Conservation (phyloP, 2,329 filamentous ascomycete species). For the Cytospora piceicola region DNA sequence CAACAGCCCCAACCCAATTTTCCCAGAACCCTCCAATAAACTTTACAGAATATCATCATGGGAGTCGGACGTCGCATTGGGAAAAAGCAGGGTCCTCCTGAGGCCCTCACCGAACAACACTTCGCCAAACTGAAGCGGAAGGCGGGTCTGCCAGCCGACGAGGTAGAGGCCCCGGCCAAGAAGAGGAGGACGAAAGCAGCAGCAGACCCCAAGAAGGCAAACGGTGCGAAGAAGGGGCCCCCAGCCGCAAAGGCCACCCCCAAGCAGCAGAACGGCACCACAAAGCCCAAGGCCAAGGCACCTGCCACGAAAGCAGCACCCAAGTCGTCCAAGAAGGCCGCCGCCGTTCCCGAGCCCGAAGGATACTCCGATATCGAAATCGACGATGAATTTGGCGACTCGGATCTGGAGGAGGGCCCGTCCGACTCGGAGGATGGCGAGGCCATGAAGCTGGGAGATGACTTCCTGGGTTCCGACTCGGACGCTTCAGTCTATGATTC, state of each 20-base stretch:
- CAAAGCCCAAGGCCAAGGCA: constrained; percentile 42
- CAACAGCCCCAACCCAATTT: background rate
- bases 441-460: constrained; percentile 52
- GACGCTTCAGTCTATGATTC: constrained; percentile 71
- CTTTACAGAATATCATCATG: constrained; percentile 61
- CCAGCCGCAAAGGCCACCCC: constrained; percentile 35
- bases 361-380: constrained; percentile 50
- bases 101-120: constrained; percentile 78
- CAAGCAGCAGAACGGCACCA: constrained; percentile 41
- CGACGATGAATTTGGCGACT: constrained; percentile 44
- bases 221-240: constrained; percentile 37
- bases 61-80: constrained; percentile 82
- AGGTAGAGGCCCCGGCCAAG: constrained; percentile 65
- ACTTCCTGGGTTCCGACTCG: constrained; percentile 62
- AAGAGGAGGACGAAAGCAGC: constrained; percentile 51
- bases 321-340: constrained; percentile 44
- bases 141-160: constrained; percentile 68
- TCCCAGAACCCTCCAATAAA: constrained; percentile 30
- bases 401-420: constrained; percentile 50
- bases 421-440: constrained; percentile 48
- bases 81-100: constrained; percentile 91
- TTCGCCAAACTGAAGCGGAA: constrained; percentile 85
- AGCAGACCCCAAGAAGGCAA: constrained; percentile 41
- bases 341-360: constrained; percentile 49
- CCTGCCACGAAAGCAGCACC: constrained; percentile 38